Percentiles rank a stretch among this genome's conserved stretches.
Evolutionary conservation across 2,329 filamentous ascomycete genomes (phyloP).

Genomic region (Malbranchea zuffiana): DNA sequence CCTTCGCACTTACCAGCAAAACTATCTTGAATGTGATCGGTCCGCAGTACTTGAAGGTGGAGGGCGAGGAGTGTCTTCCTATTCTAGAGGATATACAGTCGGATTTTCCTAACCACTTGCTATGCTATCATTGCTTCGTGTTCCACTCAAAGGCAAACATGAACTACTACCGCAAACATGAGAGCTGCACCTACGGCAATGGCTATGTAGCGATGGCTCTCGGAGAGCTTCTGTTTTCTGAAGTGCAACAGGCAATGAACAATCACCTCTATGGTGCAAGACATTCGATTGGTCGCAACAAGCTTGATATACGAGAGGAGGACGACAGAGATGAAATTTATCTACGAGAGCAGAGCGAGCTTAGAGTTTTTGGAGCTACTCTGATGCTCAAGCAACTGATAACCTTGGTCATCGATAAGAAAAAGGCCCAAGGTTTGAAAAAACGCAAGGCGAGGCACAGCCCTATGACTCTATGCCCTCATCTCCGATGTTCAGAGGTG

Average conservation of each 20-base stretch:
- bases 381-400: not conserved
- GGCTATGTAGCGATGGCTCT: constrained; percentile 1
- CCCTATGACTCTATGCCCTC: not conserved
- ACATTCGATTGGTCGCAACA: not conserved
- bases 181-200: not conserved
- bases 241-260: constrained; percentile 2
- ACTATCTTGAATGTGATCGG: constrained; percentile 3
- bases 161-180: not conserved
- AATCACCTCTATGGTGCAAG: constrained; percentile 3
- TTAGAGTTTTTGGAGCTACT: not conserved
- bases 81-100: not conserved
- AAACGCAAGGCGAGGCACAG: no score
- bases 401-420: not conserved
- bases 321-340: not conserved
- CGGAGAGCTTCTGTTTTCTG: not conserved
- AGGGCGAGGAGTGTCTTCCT: not conserved
- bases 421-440: no score
- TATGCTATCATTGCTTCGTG: constrained; percentile 1
- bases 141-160: constrained; percentile 1
- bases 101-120: constrained; percentile 1
- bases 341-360: not conserved
- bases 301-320: not conserved
- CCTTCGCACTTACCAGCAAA: constrained; percentile 7
- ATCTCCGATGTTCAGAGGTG: not conserved
- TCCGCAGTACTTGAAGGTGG: not conserved